These are phyloP conservation scores for Saccharomycopsis microspora DNA, from an alignment of 805 yeast genomes.

Conservation along the genomic window DNA sequence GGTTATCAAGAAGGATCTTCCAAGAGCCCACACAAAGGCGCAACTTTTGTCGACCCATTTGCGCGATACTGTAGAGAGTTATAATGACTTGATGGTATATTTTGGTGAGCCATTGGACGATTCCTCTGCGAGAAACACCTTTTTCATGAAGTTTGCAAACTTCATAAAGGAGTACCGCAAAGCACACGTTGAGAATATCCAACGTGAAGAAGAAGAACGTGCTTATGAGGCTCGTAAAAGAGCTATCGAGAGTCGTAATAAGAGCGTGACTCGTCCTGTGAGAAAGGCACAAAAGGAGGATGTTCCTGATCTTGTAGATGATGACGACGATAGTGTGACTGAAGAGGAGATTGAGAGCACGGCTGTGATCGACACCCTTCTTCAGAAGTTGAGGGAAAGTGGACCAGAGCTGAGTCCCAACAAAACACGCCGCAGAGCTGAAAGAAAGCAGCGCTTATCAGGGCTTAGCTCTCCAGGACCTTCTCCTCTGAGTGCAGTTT, in stretches of 20 bases:
- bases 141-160: conserved; percentile 49
- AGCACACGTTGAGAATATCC: conserved; percentile 54
- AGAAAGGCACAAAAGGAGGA: not conserved
- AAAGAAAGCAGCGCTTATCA: conserved; percentile 10
- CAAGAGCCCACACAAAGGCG: conserved; percentile 43
- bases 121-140: conserved; percentile 42
- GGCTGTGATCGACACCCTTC: conserved; percentile 64
- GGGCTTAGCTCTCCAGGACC: not conserved
- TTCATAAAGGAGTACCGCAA: conserved; percentile 52
- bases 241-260: conserved; percentile 30
- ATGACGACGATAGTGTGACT: conserved; percentile 19
- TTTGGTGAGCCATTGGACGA: conserved; percentile 59
- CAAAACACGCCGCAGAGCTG: conserved; percentile 31
- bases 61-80: conserved; percentile 35
- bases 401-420: conserved; percentile 75
- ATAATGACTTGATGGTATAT: conserved; percentile 50
- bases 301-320: conserved; percentile 16
- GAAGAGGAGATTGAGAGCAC: conserved; percentile 5
- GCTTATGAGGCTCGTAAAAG: conserved; percentile 54
- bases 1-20: conserved; percentile 40
- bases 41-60: conserved; percentile 40
- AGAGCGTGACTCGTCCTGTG: not conserved
- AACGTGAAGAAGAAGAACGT: conserved; percentile 56
- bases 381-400: conserved; percentile 75
- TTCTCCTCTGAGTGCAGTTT: conserved; percentile 4